Evolutionary conservation across 2,329 filamentous ascomycete species (phyloP).

Genomic region (Penicillium sp.): DNA sequence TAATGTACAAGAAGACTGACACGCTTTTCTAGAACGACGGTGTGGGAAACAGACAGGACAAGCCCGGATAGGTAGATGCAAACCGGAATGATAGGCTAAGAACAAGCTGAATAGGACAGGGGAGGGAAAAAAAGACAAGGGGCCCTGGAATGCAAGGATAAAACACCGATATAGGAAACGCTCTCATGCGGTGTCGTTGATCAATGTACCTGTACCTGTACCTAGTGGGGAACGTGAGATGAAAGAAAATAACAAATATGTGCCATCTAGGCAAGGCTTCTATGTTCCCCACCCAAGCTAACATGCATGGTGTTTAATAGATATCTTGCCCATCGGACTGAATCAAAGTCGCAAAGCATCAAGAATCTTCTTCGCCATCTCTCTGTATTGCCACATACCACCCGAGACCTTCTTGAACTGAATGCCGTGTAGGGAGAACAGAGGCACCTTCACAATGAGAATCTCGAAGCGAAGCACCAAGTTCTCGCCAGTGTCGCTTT

Average conservation of each 20-base stretch:
- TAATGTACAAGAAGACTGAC: conserved; percentile 31
- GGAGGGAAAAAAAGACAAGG: conserved; percentile 5
- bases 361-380: conserved; percentile 94
- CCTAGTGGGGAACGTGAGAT: background rate
- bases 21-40: conserved; percentile 11
- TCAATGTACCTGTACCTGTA: conserved; percentile 1
- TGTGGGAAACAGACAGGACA: conserved; percentile 19
- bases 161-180: conserved; percentile 23
- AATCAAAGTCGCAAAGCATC: conserved; percentile 75
- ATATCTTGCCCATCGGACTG: background rate
- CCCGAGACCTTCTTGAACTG: conserved; percentile 97
- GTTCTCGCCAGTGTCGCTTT: conserved; percentile 81
- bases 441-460: conserved; percentile 93
- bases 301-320: background rate
- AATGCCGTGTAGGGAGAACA: conserved; percentile 89
- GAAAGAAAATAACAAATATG: background rate
- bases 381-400: conserved; percentile 98
- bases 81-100: conserved; percentile 20
- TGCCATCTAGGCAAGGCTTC: conserved; percentile 3
- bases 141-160: conserved; percentile 16
- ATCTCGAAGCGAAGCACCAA: conserved; percentile 92
- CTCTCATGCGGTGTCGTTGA: conserved; percentile 29
- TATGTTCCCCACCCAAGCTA: conserved; percentile 4
- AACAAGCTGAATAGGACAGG: conserved; percentile 1
- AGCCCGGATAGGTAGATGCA: conserved; percentile 14